These are phyloP conservation scores for Rhodamnia argentea DNA, from an alignment of 345 rosid genomes.

Conservation along the genomic window DNA sequence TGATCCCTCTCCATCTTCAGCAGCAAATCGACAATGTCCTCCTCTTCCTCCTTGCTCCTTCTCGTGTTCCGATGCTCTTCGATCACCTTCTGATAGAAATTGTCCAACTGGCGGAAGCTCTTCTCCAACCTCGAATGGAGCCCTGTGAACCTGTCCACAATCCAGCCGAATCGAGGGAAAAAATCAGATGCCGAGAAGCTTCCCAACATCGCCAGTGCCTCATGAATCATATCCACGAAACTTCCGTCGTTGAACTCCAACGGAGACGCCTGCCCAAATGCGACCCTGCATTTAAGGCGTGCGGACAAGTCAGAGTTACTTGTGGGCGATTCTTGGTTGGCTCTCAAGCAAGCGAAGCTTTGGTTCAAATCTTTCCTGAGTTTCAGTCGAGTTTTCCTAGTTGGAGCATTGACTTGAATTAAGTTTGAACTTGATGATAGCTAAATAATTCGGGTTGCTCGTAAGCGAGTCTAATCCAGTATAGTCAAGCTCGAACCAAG, in stretches of 20 bases:
- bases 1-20: neutral
- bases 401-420: neutral
- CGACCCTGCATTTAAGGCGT: slow-evolving; percentile 1
- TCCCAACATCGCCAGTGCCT: neutral
- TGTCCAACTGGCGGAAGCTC: slow-evolving; percentile 4
- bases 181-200: slow-evolving; percentile 6
- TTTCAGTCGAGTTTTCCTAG: neutral
- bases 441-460: neutral
- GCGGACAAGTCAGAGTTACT: neutral
- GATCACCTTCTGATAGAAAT: neutral
- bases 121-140: neutral
- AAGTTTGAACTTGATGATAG: neutral
- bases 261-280: slow-evolving; percentile 14
- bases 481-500: neutral
- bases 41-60: neutral
- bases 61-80: neutral
- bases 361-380: neutral
- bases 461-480: neutral
- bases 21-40: slow-evolving; percentile 17
- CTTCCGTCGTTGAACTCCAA: neutral
- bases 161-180: slow-evolving; percentile 12
- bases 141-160: slow-evolving; percentile 12
- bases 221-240: neutral
- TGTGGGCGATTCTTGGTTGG: neutral
- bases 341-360: neutral